phyloP scores from a whole-genome alignment of 169 alveolate species.

The Perkinsus olseni region DNA sequence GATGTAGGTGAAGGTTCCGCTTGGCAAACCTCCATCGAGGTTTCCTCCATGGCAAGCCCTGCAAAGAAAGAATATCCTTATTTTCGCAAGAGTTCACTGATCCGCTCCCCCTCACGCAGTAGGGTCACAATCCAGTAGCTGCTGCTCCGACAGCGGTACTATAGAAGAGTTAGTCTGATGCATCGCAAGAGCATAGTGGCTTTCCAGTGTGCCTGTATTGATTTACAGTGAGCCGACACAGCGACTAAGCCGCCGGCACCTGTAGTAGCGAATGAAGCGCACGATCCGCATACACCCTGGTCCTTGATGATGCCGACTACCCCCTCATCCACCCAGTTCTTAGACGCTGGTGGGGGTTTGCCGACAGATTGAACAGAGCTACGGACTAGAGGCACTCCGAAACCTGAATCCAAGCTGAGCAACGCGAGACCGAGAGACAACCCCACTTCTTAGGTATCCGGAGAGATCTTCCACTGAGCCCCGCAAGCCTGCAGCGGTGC shows the following conservation, averaged over 20 bases:
- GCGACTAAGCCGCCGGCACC: constrained; percentile 17
- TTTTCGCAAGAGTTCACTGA: no score
- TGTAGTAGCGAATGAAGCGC: constrained; percentile 73
- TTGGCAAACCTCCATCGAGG: background rate
- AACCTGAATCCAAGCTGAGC: background rate
- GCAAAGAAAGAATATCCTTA: background rate
- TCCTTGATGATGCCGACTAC: constrained; percentile 51
- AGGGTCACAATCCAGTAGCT: background rate
- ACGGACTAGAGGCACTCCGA: background rate
- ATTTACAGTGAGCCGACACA: background rate
- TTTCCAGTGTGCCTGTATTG: background rate
- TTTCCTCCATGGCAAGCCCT: no score
- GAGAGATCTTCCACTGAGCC: background rate
- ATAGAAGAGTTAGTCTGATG: background rate
- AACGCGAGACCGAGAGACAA: no score
- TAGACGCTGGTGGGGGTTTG: background rate
- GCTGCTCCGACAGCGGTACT: background rate
- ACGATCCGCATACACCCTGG: constrained; percentile 70
- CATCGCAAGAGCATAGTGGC: background rate
- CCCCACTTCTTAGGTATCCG: background rate
- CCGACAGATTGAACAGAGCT: background rate
- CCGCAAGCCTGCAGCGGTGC: background rate
- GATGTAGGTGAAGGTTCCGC: background rate
- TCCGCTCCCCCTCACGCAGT: background rate
- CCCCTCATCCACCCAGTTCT: constrained; percentile 21